Conservation (phyloP, 2,329 filamentous ascomycete genomes). For the Emmonsiellopsis sp. region DNA sequence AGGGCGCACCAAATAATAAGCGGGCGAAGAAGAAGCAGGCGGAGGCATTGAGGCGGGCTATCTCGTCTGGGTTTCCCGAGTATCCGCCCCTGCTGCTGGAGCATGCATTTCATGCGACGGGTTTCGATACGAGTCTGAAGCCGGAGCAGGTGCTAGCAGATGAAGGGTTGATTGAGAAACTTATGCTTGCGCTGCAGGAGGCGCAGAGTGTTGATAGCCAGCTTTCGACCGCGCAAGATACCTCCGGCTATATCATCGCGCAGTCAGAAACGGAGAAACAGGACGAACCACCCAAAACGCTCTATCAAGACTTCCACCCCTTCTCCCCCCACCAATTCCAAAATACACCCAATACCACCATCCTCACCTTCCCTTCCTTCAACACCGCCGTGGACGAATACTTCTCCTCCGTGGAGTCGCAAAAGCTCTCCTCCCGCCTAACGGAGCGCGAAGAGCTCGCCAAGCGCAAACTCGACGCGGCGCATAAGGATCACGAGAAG, state of each 20-base stretch:
- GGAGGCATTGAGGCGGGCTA: constrained; percentile 66
- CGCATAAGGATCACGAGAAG: constrained; percentile 72
- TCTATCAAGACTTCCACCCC: constrained; percentile 94
- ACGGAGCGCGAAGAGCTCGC: constrained; percentile 74
- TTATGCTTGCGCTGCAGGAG: constrained; percentile 60
- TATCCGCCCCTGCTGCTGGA: constrained; percentile 81
- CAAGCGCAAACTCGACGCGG: constrained; percentile 76
- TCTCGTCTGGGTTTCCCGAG: constrained; percentile 79
- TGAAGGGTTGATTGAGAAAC: constrained; percentile 53
- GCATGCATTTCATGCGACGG: constrained; percentile 63
- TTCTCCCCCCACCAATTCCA: constrained; percentile 77
- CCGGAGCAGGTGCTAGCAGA: constrained; percentile 62
- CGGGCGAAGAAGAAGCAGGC: constrained; percentile 68
- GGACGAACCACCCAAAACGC: constrained; percentile 34
- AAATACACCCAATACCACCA: constrained; percentile 53
- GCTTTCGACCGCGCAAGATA: constrained; percentile 55
- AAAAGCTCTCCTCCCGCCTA: constrained; percentile 76
- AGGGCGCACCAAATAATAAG: constrained; percentile 36
- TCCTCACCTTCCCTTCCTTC: constrained; percentile 74
- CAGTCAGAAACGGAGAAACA: constrained; percentile 40
- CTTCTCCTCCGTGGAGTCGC: constrained; percentile 91
- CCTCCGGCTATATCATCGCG: constrained; percentile 82
- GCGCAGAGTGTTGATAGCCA: constrained; percentile 61
- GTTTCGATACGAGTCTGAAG: constrained; percentile 60
- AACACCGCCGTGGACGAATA: constrained; percentile 94